Evolutionary conservation across 768 basidiomycete genomes (phyloP).

Genomic region (Epithele typhae): DNA sequence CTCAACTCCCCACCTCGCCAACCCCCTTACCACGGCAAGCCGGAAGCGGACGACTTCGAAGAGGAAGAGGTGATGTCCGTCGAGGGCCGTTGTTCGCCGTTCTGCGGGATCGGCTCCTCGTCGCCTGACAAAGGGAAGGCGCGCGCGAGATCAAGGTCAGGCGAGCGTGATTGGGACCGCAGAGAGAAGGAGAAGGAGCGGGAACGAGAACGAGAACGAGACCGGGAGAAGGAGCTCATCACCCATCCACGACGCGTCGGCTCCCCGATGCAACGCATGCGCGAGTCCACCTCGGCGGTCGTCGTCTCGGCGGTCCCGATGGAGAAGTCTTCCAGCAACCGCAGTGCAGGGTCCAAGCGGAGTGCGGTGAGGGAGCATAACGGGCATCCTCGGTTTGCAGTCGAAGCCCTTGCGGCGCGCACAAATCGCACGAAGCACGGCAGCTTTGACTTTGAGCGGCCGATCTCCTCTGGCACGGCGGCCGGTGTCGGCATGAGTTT

Average conservation of each 20-base stretch:
- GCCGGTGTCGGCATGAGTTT: slow-evolving; percentile 12
- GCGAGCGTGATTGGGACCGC: slow-evolving; percentile 18
- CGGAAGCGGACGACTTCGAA: slow-evolving; percentile 7
- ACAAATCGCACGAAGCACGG: slow-evolving; percentile 53
- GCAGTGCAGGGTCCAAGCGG: slow-evolving; percentile 16
- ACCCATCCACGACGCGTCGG: slow-evolving; percentile 21
- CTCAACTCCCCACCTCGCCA: slow-evolving; percentile 18
- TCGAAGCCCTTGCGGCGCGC: slow-evolving; percentile 6
- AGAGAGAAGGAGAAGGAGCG: slow-evolving; percentile 22
- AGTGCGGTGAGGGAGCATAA: slow-evolving; percentile 18
- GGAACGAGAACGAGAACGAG: slow-evolving; percentile 9
- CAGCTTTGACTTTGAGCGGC: slow-evolving; percentile 75
- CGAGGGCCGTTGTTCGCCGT: slow-evolving; percentile 30
- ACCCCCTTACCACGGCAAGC: slow-evolving; percentile 8
- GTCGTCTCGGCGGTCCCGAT: slow-evolving; percentile 17
- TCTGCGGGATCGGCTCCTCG: slow-evolving; percentile 25
- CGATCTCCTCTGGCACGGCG: slow-evolving; percentile 30
- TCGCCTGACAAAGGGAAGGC: slow-evolving; percentile 23
- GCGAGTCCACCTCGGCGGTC: slow-evolving; percentile 16
- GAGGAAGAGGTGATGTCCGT: slow-evolving; percentile 20
- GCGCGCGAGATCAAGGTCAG: slow-evolving; percentile 12
- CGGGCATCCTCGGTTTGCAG: slow-evolving; percentile 9
- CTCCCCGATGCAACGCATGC: slow-evolving; percentile 21
- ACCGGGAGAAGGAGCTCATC: slow-evolving; percentile 21
- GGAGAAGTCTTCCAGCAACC: slow-evolving; percentile 24